A percentile compares a stretch with the other conserved stretches of the same genome.
Conservation (phyloP, 306 rosid genomes). For the Vachellia collinsii region DNA sequence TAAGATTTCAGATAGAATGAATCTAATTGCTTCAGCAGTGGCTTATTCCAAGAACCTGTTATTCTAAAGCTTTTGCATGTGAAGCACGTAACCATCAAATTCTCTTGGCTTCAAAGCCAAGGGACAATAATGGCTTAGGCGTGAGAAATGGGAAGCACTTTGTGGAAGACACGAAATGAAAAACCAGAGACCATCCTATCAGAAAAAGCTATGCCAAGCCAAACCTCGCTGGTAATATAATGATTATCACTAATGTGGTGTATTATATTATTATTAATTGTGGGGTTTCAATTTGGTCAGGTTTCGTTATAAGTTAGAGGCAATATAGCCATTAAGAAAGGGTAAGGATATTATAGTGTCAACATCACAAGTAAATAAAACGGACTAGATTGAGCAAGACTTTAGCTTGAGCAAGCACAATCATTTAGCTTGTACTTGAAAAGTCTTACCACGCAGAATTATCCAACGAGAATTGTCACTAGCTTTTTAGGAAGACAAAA, state of each 20-base stretch:
- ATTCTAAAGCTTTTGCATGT: slow-evolving; percentile 61
- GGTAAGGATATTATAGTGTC: slow-evolving; percentile 41
- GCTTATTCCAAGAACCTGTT: slow-evolving; percentile 38
- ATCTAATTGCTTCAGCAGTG: slow-evolving; percentile 21
- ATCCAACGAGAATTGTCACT: background rate
- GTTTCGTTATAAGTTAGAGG: slow-evolving; percentile 47
- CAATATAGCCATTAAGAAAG: slow-evolving; percentile 37
- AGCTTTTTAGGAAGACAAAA: background rate
- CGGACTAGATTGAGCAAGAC: background rate
- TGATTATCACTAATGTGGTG: slow-evolving; percentile 22
- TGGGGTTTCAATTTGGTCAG: slow-evolving; percentile 40
- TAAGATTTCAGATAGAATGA: slow-evolving; percentile 1
- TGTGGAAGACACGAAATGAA: slow-evolving; percentile 34
- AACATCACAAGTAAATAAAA: background rate
- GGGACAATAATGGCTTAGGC: slow-evolving; percentile 35
- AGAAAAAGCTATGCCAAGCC: background rate
- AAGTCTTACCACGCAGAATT: background rate
- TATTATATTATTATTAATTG: background rate
- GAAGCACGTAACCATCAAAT: slow-evolving; percentile 61
- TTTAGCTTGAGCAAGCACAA: background rate
- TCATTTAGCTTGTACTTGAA: slow-evolving; percentile 2
- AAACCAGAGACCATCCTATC: slow-evolving; percentile 20
- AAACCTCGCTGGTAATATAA: slow-evolving; percentile 17
- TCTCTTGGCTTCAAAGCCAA: slow-evolving; percentile 80
- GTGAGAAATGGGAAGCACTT: slow-evolving; percentile 17